phyloP scores from a whole-genome alignment of 2,329 filamentous ascomycete species.

The Ilyonectria sp. region DNA sequence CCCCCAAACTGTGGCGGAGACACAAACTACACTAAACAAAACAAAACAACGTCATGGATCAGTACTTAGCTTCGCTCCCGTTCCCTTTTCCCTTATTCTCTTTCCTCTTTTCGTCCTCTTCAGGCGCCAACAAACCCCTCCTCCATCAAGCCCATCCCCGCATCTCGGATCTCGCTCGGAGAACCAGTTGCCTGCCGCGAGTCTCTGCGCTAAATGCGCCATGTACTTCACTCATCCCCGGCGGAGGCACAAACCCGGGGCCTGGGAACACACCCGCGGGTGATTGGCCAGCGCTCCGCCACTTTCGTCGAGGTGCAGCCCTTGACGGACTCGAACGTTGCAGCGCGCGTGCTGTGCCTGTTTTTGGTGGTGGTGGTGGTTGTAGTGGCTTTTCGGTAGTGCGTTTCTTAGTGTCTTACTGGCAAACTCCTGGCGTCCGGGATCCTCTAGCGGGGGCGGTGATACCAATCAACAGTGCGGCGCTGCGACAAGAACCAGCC shows the following conservation, averaged over 20 bases:
- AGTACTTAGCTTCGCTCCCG: not conserved
- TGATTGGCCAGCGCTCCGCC: not conserved
- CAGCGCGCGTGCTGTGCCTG: not conserved
- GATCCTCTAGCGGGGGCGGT: not conserved
- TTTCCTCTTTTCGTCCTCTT: not conserved
- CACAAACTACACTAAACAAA: not conserved
- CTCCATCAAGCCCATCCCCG: not conserved
- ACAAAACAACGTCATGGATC: not conserved
- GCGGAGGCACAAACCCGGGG: not conserved
- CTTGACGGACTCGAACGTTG: not conserved
- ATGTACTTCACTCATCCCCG: no score
- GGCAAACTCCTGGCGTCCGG: not conserved
- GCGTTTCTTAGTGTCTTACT: not conserved
- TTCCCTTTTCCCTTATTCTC: not conserved
- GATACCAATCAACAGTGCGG: slow-evolving; percentile 12
- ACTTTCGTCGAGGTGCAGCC: not conserved
- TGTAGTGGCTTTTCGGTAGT: not conserved
- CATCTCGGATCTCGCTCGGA: slow-evolving; percentile 8
- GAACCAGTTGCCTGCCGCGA: no score
- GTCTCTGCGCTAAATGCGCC: no score
- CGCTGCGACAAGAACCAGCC: slow-evolving; percentile 18
- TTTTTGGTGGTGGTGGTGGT: not conserved
- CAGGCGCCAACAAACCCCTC: no score
- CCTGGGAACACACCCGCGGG: not conserved
- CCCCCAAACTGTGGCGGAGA: not conserved